phyloP scores from a whole-genome alignment of 345 rosid genomes.

The Physaria fendleri region DNA sequence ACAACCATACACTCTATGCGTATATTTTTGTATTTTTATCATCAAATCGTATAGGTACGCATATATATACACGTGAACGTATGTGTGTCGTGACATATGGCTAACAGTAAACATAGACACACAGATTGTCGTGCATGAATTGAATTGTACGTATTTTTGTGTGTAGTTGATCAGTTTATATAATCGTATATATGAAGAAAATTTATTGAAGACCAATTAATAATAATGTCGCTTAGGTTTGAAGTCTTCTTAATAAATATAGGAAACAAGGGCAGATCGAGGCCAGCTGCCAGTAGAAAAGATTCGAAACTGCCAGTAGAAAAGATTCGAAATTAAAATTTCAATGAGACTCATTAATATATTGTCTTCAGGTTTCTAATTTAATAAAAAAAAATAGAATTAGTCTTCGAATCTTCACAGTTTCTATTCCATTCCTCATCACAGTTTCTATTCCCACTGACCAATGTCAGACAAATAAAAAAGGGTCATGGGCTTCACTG shows the following conservation, averaged over 20 bases:
- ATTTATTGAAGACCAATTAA: slow-evolving; percentile 2
- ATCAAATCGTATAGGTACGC: neutral
- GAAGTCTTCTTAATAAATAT: slow-evolving; percentile 20
- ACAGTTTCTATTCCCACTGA: slow-evolving; percentile 92
- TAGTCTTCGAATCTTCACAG: slow-evolving; percentile 46
- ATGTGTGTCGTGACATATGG: slow-evolving; percentile 2
- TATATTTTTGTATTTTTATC: too few species aligned
- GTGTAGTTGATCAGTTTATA: neutral
- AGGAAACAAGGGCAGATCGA: slow-evolving; percentile 19
- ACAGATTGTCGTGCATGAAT: slow-evolving; percentile 5
- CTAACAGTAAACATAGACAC: slow-evolving; percentile 2
- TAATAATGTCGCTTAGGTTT: slow-evolving; percentile 21
- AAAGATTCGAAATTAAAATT: slow-evolving; percentile 31
- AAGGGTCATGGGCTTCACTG: too few species aligned
- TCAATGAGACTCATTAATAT: neutral
- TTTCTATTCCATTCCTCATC: slow-evolving; percentile 90
- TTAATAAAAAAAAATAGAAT: slow-evolving; percentile 35
- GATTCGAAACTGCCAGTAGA: too few species aligned
- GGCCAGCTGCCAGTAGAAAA: slow-evolving; percentile 51
- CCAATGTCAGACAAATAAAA: slow-evolving; percentile 53
- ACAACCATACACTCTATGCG: too few species aligned
- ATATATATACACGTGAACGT: neutral
- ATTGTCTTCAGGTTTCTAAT: slow-evolving; percentile 19
- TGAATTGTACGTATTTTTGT: neutral
- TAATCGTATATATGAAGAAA: neutral